Conservation (phyloP, 2,329 filamentous ascomycete species). For the Talaromyces verruculosus region DNA sequence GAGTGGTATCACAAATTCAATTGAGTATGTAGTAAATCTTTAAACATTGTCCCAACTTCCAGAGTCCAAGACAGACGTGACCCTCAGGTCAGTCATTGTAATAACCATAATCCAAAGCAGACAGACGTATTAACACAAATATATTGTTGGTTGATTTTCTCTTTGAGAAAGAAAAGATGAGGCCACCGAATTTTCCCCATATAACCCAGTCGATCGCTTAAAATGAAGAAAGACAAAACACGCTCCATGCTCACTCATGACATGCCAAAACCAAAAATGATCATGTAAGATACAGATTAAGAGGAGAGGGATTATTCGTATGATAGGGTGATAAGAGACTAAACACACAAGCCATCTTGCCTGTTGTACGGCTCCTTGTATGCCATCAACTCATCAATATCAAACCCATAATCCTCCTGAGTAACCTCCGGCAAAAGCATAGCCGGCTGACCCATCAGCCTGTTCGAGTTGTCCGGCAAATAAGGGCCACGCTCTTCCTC, state of each 20-base stretch:
- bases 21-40: conserved; percentile 1
- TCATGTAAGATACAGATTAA: conserved; percentile 2
- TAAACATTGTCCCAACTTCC: conserved; percentile 8
- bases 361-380: conserved; percentile 17
- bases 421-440: conserved; percentile 33
- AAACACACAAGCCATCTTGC: conserved; percentile 10
- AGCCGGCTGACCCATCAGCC: conserved; percentile 39
- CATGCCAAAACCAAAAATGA: conserved; percentile 1
- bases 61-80: conserved; percentile 5
- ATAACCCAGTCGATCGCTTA: neutral
- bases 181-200: conserved; percentile 1
- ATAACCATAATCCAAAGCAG: neutral
- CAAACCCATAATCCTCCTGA: conserved; percentile 37
- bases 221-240: conserved; percentile 5
- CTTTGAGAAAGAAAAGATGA: neutral
- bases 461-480: conserved; percentile 47
- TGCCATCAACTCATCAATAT: conserved; percentile 25
- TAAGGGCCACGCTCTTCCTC: conserved; percentile 85
- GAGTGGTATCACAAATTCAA: conserved; percentile 10
- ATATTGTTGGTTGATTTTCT: neutral
- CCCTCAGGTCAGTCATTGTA: neutral
- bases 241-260: conserved; percentile 11
- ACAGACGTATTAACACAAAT: conserved; percentile 5
- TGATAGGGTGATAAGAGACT: neutral
- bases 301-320: neutral